Evolutionary conservation across 2,329 filamentous ascomycete genomes (phyloP), one percentile per base, ranked within the genome.

Genomic region (Blumeria hordei): DNA sequence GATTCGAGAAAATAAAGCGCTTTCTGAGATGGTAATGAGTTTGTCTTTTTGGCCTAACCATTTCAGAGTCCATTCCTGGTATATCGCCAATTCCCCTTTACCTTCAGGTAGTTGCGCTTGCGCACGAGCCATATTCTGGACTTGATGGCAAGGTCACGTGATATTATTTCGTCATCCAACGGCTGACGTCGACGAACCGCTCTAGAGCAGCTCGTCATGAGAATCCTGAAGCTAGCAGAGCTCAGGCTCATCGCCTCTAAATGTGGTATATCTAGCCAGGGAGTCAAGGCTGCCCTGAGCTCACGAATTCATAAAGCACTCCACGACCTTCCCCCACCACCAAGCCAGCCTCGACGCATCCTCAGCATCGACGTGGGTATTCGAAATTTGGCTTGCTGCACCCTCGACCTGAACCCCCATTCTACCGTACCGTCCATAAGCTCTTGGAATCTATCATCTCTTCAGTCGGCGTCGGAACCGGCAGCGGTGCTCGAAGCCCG

Each of bases 351-450:
- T 14, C 36, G 55, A 21, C 59, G 80, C 45, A 72, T 92, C 28
- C 66, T 92, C 36, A 88, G 84, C 64, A 82, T 93, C 58, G 86
- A 93, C 65, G 83, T 92, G 77, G 86, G 86, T 3, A 83, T 93
- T 60, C 78, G 78, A 45, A 93, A 93, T 64, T 70, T 93, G 3
- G 85, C 85, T 0, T 86, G 79, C 64, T 84, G 83, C 59, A 72
- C 85, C 58, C 66, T 85, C 7, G 60, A 63, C 21, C n/a, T 53
- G 16, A 28, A n/a, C 7, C 14, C 28, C 7, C 8, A 7, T 34
- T 21, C 18, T 7, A 28, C 12, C 28, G 21, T 18, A 5, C 58
- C 60, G 3, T 55, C 50, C 8, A 57, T 71, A 4, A 66, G 63
- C 16, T 67, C 69, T 1, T 74, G 71, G 71, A 66, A 67, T 43